Base-by-base conservation (phyloP, 805 yeast genomes). In the Myxozyma vanderwaltii region DNA sequence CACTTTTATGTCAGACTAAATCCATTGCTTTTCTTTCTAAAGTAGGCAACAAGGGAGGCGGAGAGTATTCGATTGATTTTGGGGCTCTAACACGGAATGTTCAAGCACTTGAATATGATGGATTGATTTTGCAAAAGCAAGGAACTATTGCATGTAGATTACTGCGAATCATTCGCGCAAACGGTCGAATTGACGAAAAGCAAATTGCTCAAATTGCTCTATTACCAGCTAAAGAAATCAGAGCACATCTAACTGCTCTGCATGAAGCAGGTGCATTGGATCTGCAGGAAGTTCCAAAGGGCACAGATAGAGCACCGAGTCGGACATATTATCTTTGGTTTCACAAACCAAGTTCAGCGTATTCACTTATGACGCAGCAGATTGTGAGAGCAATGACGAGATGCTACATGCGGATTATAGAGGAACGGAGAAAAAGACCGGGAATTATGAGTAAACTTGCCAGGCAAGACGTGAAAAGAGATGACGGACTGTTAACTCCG, bases 221-320 rank as follows among this genome's bases (percentile, higher is more conserved):
- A 53, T 79, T 94, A 73, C 88, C 83, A 64, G 95, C 90, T 59
- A 82, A 82, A 60, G 87, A 85, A 38, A 88, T 91, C 7, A 79
- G 97, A 57, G 83, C 85, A 40, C 84, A 86, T 45, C 75, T 91
- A 45, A 82, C 86, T 47, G 81, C 82, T 35, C 75, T 94, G 54
- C 81, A 88, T 27, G 82, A 81, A 54, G 79, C 83, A 64, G 90
- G 91, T 62, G 81, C 88, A 19, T 76, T 91, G 19, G 96, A 92
- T 70, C 80, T 91, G 38, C 98, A 92, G 74, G 99, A 94, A 75
- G 87, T 94, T 29, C 97, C 98, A 12, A 82, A 92, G 68, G 86
- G 96, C 7, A 86, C 84, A 24, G 98, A 94, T 71, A 81, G 98
- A 66, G 91, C 96, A 1, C 96, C 97, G 0, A 84, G 89, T 41